Evolutionary conservation across 78 protist genomes (phyloP).

Genomic region (Corallochytrium limacisporum): DNA sequence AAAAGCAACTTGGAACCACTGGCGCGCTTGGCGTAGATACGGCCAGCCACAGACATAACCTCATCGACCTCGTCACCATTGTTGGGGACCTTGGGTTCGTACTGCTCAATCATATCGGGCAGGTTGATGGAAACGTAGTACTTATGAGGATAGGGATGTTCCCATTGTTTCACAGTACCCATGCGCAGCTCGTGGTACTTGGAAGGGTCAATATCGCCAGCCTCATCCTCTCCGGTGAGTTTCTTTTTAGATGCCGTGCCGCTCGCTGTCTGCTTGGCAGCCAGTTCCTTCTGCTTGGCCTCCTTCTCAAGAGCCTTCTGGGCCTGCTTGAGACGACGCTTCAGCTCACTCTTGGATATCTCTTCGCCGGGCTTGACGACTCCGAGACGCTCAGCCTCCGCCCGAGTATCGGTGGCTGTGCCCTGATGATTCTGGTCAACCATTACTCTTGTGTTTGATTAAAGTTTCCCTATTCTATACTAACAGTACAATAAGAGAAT

Average conservation of each 20-base stretch:
- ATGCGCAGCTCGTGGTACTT: conserved; percentile 11
- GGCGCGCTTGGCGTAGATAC: conserved; percentile 53
- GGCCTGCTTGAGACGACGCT: background rate
- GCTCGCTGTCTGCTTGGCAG: conserved; percentile 5
- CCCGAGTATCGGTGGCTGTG: no score
- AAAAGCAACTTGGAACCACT: conserved; percentile 67
- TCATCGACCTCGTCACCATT: background rate
- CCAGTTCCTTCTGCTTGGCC: no score
- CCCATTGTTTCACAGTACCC: background rate
- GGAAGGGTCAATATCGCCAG: background rate
- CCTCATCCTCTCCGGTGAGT: background rate
- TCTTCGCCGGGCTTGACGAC: no score
- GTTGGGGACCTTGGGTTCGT: background rate
- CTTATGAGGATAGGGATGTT: conserved; percentile 68
- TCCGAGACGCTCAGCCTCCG: no score
- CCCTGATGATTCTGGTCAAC: no score
- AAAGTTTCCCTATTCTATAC: no score
- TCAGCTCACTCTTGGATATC: conserved; percentile 22
- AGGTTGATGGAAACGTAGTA: conserved; percentile 30
- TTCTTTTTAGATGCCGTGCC: background rate
- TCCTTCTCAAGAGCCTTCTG: conserved; percentile 12
- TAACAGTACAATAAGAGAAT: no score
- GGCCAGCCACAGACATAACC: conserved; percentile 57
- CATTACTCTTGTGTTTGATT: no score
- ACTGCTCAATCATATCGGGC: conserved; percentile 47